These are phyloP conservation scores for Helicostylum pulchrum DNA, from an alignment of 192 early-diverging fungal genomes.

Conservation along the genomic window DNA sequence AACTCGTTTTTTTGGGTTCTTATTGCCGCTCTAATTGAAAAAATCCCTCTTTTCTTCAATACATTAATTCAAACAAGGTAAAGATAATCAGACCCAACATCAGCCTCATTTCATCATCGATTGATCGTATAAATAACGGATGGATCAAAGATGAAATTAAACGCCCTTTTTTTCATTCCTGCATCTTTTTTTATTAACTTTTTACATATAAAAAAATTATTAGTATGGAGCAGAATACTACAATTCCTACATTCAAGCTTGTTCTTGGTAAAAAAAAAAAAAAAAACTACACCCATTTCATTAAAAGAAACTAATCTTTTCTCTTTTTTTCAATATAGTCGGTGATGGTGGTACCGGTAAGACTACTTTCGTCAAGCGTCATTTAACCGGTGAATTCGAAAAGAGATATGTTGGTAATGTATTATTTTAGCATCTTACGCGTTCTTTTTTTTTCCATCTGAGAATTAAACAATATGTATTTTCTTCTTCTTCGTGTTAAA, in stretches of 20 bases:
- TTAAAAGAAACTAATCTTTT: neutral
- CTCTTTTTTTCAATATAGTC: slow-evolving; percentile 46
- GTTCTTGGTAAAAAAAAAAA: slow-evolving; percentile 68
- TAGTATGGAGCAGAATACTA: slow-evolving; percentile 34
- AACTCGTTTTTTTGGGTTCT: no score
- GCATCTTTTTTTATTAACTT: no score
- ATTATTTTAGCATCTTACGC: neutral
- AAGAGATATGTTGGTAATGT: slow-evolving; percentile 97
- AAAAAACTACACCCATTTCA: neutral
- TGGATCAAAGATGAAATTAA: no score
- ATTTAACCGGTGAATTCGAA: slow-evolving; percentile 99
- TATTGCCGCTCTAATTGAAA: no score
- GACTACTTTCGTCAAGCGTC: slow-evolving; percentile 99
- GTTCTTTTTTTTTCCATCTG: neutral
- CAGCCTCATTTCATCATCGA: no score
- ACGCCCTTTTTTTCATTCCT: no score
- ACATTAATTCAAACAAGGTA: no score
- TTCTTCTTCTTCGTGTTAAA: neutral
- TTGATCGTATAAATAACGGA: no score
- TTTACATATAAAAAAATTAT: neutral
- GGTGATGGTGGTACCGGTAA: slow-evolving; percentile 99
- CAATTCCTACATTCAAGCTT: slow-evolving; percentile 80
- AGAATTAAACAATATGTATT: neutral
- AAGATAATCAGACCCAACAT: no score
- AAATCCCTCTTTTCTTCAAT: no score